Base-by-base conservation (phyloP, 345 rosid genomes). In the Camelina sativa region DNA sequence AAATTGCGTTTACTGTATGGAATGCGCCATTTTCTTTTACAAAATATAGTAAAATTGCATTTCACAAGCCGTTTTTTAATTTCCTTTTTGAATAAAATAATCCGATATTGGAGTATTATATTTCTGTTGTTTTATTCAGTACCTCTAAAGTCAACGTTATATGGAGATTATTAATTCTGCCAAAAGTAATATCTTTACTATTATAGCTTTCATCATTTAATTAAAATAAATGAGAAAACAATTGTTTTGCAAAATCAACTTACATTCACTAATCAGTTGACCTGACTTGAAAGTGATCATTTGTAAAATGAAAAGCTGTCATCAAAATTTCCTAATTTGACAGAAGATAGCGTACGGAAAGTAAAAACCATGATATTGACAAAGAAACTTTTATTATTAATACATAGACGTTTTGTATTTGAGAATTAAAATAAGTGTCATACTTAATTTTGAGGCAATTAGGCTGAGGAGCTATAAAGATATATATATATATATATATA, bases 251-350 rank as follows among this genome's bases (percentile, higher is more conserved):
- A 73, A 55, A 55, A 73, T 65, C 65, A 55, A 44, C 57, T 55
- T 46, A 52, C 59, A 74, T 46, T 46, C 19, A n/a, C 57, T 44
- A 56, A 64, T 41, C 16, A 58, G 71, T 67, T 75, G 78, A 74
- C 73, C 53, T 58, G 2, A 17, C 35, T 48, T 25, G 59, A 46
- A 66, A 56, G 11, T 50, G 60, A 47, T 22, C 10, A 57, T 57
- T 47, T 57, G 57, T 22, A 4, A 17, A 38, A 47, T 15, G 0
- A 54, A 53, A 4, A 55, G 50, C 65, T 15, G 62, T 52, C 44
- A 28, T 25, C 11, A 22, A 23, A 50, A 23, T 9, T 30, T 43
- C 53, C n/a, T 28, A 62, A 38, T 52, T 62, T 41, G 62, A 62
- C 11, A 32, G 71, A 34, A 65, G 28, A 22, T 5, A 46, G 16